Evolutionary conservation across 768 basidiomycete genomes (phyloP).

Genomic region (Neoboletus brunneissimus): DNA sequence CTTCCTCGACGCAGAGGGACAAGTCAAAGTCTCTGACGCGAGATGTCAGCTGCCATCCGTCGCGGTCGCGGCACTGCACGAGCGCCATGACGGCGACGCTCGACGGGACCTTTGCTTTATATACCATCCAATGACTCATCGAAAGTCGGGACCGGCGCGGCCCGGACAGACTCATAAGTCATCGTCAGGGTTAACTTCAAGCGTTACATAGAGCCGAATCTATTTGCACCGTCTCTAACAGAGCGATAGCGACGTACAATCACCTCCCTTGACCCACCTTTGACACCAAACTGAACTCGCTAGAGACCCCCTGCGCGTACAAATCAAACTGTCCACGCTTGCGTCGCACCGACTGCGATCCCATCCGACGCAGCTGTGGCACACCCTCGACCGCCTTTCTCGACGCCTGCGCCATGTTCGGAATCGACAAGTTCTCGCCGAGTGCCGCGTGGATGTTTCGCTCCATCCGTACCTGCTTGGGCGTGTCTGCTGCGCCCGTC

Average conservation of each 20-base stretch:
- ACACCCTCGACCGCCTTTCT: conserved; percentile 2
- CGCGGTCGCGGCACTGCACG: conserved; percentile 45
- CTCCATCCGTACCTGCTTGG: conserved; percentile 11
- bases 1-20: conserved; percentile 82
- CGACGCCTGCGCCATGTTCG: conserved; percentile 8
- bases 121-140: neutral
- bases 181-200: too few relatives aligned
- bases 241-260: too few relatives aligned
- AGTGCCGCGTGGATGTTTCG: conserved; percentile 7
- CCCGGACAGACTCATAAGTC: too few relatives aligned
- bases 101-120: neutral
- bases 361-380: neutral
- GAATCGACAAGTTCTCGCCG: conserved; percentile 20
- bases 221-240: too few relatives aligned
- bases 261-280: neutral
- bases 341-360: conserved; percentile 1
- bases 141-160: too few relatives aligned
- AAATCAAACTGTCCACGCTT: conserved; percentile 12
- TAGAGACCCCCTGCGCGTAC: conserved; percentile 10
- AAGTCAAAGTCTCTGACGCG: conserved; percentile 63
- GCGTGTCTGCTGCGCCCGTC: neutral
- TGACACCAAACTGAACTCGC: conserved; percentile 18
- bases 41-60: conserved; percentile 69
- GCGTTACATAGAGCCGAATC: too few relatives aligned
- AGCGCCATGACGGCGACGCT: conserved; percentile 32